Evolutionary conservation across 2,329 filamentous ascomycete species (phyloP).

Genomic region (Paracoccidioides lutzii): DNA sequence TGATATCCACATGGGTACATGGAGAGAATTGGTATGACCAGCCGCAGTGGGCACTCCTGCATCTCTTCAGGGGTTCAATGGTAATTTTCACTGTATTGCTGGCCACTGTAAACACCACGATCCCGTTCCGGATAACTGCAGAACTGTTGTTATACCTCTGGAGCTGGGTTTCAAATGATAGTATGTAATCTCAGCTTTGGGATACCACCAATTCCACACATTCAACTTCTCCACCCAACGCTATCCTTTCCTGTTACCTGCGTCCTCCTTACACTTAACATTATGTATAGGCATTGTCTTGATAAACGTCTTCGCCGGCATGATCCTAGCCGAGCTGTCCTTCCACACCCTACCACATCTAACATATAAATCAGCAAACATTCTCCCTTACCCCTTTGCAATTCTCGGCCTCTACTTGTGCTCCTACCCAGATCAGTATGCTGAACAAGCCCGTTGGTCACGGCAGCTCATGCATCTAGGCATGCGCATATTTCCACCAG

Average conservation of each 20-base stretch:
- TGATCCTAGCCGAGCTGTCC: conserved; percentile 47
- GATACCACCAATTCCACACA: not conserved
- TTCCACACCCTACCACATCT: conserved; percentile 37
- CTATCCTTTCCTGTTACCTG: not conserved
- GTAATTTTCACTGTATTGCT: conserved; percentile 43
- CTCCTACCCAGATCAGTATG: conserved; percentile 46
- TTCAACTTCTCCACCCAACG: not conserved
- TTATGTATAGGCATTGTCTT: conserved; percentile 33
- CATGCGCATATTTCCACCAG: conserved; percentile 17
- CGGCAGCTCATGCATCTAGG: conserved; percentile 12
- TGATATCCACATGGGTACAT: conserved; percentile 41
- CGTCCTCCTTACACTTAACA: not conserved
- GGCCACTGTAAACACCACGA: conserved; percentile 38
- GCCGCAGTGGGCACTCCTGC: conserved; percentile 46
- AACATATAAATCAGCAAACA: conserved; percentile 31
- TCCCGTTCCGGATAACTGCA: conserved; percentile 38
- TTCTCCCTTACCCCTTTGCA: conserved; percentile 40
- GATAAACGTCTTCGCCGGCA: conserved; percentile 50
- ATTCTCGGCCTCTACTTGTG: conserved; percentile 44
- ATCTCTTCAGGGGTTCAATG: conserved; percentile 44
- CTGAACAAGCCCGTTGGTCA: conserved; percentile 45
- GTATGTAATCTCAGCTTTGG: conserved; percentile 11
- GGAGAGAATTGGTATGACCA: conserved; percentile 42
- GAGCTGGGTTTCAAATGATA: conserved; percentile 25
- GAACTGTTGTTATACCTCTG: conserved; percentile 38